These are phyloP conservation scores for Tylopilus intermedius DNA, from an alignment of 768 basidiomycete genomes.

Conservation along the genomic window DNA sequence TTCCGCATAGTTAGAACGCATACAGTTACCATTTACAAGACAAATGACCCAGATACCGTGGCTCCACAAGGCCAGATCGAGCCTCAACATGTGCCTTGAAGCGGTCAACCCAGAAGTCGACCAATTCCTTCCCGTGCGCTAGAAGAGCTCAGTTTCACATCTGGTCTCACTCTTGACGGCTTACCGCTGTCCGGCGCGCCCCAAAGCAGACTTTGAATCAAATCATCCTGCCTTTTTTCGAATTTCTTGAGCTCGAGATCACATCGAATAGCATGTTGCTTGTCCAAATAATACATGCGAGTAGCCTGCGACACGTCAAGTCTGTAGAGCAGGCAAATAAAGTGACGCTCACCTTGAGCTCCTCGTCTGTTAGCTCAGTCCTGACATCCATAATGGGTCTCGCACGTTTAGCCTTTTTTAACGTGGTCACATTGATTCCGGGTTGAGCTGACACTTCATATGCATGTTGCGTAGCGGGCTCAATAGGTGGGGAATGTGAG, in stretches of 20 bases:
- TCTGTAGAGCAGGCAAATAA: not conserved
- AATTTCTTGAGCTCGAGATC: constrained; percentile 47
- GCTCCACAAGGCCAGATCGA: constrained; percentile 33
- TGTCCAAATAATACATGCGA: constrained; percentile 61
- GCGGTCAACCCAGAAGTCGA: constrained; percentile 70
- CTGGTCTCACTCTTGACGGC: constrained; percentile 17
- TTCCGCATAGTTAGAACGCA: constrained; percentile 16
- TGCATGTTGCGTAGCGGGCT: not conserved
- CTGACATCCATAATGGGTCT: constrained; percentile 62
- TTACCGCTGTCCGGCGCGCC: constrained; percentile 60
- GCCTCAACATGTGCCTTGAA: constrained; percentile 69
- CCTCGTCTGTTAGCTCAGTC: constrained; percentile 79
- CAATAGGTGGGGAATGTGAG: constrained; percentile 2
- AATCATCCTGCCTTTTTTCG: constrained; percentile 49
- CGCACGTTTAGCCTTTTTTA: constrained; percentile 44
- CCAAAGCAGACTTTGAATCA: constrained; percentile 64
- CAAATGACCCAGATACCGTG: constrained; percentile 11
- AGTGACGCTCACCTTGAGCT: constrained; percentile 54
- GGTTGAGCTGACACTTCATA: not conserved
- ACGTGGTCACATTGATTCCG: constrained; percentile 1
- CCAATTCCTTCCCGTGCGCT: constrained; percentile 66
- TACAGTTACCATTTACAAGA: not conserved
- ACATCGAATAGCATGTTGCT: constrained; percentile 50
- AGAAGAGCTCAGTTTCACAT: constrained; percentile 3
- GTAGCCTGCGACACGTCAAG: constrained; percentile 40